Conservation (phyloP, 179 eudicot species). For the Silene coronaria region DNA sequence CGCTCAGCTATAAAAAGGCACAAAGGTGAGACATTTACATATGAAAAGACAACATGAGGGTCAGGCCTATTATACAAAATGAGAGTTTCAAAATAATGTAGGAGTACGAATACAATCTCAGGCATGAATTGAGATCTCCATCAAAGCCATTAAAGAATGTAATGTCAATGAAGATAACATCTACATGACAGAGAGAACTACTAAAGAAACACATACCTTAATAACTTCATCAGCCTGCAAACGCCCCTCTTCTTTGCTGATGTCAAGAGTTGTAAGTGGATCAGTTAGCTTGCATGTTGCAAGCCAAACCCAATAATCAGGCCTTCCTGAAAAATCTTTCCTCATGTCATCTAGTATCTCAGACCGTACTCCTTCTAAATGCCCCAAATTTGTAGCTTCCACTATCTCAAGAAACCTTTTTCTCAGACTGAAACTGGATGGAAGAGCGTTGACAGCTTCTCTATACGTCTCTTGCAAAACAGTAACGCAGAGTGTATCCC, state of each 20-base stretch:
- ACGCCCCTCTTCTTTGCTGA: constrained; percentile 28
- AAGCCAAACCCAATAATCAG: constrained; percentile 87
- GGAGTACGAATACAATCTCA: neutral
- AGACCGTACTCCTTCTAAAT: constrained; percentile 62
- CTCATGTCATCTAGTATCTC: constrained; percentile 66
- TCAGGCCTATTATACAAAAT: no score
- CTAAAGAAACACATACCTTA: constrained; percentile 39
- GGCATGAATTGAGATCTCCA: neutral
- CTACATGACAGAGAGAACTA: neutral
- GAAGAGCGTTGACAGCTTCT: constrained; percentile 63
- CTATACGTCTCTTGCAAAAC: constrained; percentile 56
- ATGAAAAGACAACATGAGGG: no score
- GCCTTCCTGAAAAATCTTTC: constrained; percentile 60
- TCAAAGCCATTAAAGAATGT: neutral
- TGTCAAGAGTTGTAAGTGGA: constrained; percentile 23
- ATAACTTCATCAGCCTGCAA: constrained; percentile 48
- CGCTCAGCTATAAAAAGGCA: no score
- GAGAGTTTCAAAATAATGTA: no score
- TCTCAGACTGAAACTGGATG: constrained; percentile 60
- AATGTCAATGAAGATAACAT: neutral
- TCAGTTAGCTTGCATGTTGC: constrained; percentile 42
- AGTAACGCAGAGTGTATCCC: constrained; percentile 44
- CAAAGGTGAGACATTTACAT: no score
- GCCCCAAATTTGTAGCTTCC: constrained; percentile 59
- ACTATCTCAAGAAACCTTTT: constrained; percentile 63